Evolutionary conservation across 495 filamentous ascomycete genomes (phyloP), one percentile per base, ranked within the genome.

Genomic region (Pyrenula aspistea): DNA sequence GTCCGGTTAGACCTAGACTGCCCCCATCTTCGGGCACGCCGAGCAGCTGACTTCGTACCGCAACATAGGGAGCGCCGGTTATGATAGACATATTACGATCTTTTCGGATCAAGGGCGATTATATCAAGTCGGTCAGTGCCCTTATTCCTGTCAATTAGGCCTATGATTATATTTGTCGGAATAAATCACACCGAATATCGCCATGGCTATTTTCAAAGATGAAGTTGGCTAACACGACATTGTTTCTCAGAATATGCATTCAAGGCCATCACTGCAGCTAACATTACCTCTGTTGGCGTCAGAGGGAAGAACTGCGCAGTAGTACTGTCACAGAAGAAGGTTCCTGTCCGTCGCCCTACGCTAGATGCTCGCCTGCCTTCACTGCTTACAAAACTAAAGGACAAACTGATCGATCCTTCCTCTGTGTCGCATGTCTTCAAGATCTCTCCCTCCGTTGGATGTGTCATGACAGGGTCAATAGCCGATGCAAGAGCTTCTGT

Each of bases 1-100:
- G 31, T 42, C 31, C 4, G 31, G 31, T 42, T 8, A 4, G 31
- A 42, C 31, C 15, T 8, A 15, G 15, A 8, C 31, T 15, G 8
- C 8, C 31, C 31, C 31, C 31, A 42, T 42, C 8, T 42, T 42
- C 31, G 31, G 31, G 31, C 4, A 42, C 31, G 4, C 31, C 31
- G 31, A 42, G n/a, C 15, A 42, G 31, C 31, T 42, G 31, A 42
- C 31, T 42, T 42, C 31, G 31, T 42, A 42, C 31, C 31, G 4
- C 15, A 15, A 15, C 64, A 70, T 66, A 96, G 91, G 89, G 76
- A 94, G 88, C 78, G 90, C 92, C 68, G 91, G 88, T 60, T 96
- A 91, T 76, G 93, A 98, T 73, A 82, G 93, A 78, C 93, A 98
- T 71, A 97, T 98, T 64, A 98, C 93, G 65, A 97, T 98, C 83